Base-by-base conservation (phyloP, 345 rosid genomes). In the Gossypium rotundifolium region DNA sequence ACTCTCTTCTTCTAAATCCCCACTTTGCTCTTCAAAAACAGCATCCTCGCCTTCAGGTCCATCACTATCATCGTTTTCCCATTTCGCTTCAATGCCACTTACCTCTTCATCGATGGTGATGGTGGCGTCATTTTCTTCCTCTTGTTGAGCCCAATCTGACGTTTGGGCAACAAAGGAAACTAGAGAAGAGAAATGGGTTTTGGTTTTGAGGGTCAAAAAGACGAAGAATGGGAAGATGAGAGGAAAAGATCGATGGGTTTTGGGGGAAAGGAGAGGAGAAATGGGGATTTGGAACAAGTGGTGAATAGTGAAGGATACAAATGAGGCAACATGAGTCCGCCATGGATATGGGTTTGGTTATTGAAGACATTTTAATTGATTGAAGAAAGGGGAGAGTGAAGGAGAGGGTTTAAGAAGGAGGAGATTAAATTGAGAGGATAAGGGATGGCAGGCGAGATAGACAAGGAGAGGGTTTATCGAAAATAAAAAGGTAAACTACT, bases 131-230 rank as follows among this genome's bases (percentile, higher is more conserved):
- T 74, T 79, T 2, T 85, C 90, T 66, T 78, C 93, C 46, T 77
- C 81, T 52, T 79, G 79, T 29, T 79, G 77, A 48, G 80, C 79
- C 87, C 89, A 87, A 42, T 79, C 93, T 11, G 97, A 86, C 63
- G 91, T 86, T 85, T 89, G 85, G 57, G 86, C 76, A 3, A 88
- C 89, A 22, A 83, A 86, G 76, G 91, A 25, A 45, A 85, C 72
- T 29, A 87, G 65, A 13, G 83, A 71, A 14, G 90, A 73, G n/a
- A 76, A 66, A 66, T 78, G 83, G 85, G 80, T 77, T 78, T 75
- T 84, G 38, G 80, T 27, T 79, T 75, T 88, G 65, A 81, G 84
- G 8, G 90, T 75, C 65, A 83, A 65, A 61, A 76, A 72, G 77
- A 40, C 0, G 85, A 16, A 46, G 7, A 67, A 46, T 13, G 72